phyloP scores from a whole-genome alignment of 495 filamentous ascomycete genomes.

The Penicillium argentinense region DNA sequence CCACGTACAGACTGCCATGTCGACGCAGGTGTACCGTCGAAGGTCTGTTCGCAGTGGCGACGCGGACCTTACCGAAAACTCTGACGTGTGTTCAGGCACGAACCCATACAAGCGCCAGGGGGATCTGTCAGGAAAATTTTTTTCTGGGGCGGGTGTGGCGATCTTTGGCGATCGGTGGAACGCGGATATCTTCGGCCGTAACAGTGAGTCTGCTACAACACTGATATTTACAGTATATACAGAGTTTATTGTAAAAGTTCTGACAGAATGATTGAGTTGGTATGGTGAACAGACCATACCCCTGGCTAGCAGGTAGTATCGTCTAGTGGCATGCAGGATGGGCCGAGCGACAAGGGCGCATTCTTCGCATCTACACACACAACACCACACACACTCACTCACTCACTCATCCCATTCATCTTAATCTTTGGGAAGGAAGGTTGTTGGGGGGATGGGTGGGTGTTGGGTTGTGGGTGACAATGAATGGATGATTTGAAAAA shows the following conservation, averaged over 20 bases:
- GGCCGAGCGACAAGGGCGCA: background rate
- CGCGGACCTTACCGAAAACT: background rate
- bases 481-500: background rate
- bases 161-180: constrained; percentile 6
- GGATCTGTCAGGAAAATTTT: background rate
- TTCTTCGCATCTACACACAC: background rate
- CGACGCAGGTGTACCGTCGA: no score
- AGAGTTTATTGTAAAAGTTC: no score
- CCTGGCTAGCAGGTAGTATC: constrained; percentile 2
- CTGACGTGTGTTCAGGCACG: constrained; percentile 2
- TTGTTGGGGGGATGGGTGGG: no score
- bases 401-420: no score
- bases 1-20: no score
- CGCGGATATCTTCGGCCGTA: no score
- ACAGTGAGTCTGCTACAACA: no score
- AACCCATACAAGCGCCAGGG: background rate
- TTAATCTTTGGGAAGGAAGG: no score
- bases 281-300: constrained; percentile 3
- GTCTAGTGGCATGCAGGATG: constrained; percentile 1
- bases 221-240: no score
- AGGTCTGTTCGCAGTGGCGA: no score
- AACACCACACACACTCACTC: background rate
- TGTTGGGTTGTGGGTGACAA: no score
- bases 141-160: constrained; percentile 9
- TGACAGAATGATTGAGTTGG: no score